Conservation (phyloP, 345 rosid species). For the Arabis alpina region DNA sequence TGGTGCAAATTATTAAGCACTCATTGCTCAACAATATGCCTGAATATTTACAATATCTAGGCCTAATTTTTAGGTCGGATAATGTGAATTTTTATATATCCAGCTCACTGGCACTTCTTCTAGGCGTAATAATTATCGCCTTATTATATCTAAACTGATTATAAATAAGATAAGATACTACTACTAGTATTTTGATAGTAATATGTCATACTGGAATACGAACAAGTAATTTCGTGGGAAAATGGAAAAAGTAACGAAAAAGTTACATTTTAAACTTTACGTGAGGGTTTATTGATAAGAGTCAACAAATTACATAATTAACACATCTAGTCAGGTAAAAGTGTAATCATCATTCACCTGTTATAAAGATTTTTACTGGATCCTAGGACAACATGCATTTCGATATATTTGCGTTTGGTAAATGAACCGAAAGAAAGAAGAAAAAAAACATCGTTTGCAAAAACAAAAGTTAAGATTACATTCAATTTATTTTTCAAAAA, state of each 20-base stretch:
- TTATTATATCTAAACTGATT: slow-evolving; percentile 15
- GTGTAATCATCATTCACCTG: slow-evolving; percentile 11
- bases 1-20: slow-evolving; percentile 41
- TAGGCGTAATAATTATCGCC: slow-evolving; percentile 24
- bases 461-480: not conserved
- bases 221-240: slow-evolving; percentile 25
- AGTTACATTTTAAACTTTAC: slow-evolving; percentile 40
- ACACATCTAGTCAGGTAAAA: slow-evolving; percentile 16
- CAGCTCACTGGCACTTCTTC: slow-evolving; percentile 35
- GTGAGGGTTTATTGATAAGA: slow-evolving; percentile 28
- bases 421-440: not conserved
- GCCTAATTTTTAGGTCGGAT: slow-evolving; percentile 40
- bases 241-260: slow-evolving; percentile 30
- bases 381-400: not conserved
- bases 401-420: not conserved
- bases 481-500: not conserved
- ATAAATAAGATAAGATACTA: not conserved
- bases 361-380: not conserved
- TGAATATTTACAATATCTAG: slow-evolving; percentile 37
- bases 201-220: not conserved
- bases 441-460: not conserved
- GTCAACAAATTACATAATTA: slow-evolving; percentile 26
- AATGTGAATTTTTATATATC: slow-evolving; percentile 18
- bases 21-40: slow-evolving; percentile 34
- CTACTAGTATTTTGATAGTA: not conserved